These are phyloP conservation scores for Phytophthora pluvialis DNA, from an alignment of 352 stramenopile species.

Conservation along the genomic window DNA sequence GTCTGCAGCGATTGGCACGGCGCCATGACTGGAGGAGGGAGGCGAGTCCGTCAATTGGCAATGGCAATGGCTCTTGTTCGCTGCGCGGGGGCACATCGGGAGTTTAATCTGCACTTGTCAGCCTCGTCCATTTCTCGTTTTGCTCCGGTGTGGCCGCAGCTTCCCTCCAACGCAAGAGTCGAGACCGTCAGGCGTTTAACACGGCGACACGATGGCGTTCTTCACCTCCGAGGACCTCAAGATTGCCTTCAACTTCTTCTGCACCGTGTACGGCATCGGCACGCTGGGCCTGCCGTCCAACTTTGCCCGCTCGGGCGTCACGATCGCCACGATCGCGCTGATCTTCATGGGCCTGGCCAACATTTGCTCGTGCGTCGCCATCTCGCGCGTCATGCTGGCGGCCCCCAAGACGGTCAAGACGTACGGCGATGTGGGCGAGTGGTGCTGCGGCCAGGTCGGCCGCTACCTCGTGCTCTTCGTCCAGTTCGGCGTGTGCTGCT, in stretches of 20 bases:
- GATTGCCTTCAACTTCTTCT: slow-evolving; percentile 72
- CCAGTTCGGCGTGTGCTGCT: slow-evolving; percentile 62
- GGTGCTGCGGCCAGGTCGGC: slow-evolving; percentile 49
- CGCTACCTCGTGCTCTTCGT: slow-evolving; percentile 62
- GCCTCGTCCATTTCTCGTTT: slow-evolving; percentile 30
- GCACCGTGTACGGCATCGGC: slow-evolving; percentile 70
- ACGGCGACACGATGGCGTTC: slow-evolving; percentile 44
- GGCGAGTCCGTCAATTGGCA: slow-evolving; percentile 1
- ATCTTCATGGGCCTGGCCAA: slow-evolving; percentile 72
- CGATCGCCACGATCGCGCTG: slow-evolving; percentile 52
- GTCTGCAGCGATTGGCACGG: slow-evolving; percentile 27
- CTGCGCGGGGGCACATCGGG: slow-evolving; percentile 13
- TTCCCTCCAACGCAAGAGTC: slow-evolving; percentile 25
- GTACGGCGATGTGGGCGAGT: slow-evolving; percentile 70
- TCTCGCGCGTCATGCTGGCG: slow-evolving; percentile 67
- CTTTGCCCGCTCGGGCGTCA: slow-evolving; percentile 58
- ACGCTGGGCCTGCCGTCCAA: slow-evolving; percentile 69
- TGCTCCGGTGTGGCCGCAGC: slow-evolving; percentile 16
- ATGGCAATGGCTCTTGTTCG: too few relatives aligned
- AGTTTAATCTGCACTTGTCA: slow-evolving; percentile 18
- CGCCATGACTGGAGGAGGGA: slow-evolving; percentile 31
- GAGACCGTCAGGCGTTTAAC: slow-evolving; percentile 27
- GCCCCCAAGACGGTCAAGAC: slow-evolving; percentile 66
- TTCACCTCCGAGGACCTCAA: slow-evolving; percentile 73
- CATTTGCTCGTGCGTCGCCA: slow-evolving; percentile 59